Conservation (phyloP, 2,329 filamentous ascomycete species). For the Aspergillus hortae region DNA sequence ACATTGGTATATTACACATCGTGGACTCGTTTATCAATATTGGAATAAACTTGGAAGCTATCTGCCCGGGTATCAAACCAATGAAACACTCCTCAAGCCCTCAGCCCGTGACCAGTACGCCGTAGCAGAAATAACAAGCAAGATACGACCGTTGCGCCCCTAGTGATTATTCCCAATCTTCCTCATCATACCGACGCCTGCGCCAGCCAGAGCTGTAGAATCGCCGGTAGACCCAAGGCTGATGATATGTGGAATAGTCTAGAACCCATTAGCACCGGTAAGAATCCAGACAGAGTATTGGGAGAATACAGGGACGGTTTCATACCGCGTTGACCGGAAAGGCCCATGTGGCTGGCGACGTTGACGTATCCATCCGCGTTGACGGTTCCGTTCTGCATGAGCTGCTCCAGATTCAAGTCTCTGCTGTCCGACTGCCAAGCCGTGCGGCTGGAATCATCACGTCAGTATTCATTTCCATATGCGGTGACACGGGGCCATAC, state of each 20-base stretch:
- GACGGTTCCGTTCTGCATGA: conserved; percentile 26
- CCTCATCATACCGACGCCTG: background rate
- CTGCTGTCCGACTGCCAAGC: conserved; percentile 35
- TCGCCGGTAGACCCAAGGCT: conserved; percentile 30
- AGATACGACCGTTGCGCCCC: too few species aligned
- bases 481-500: conserved; percentile 21
- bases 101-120: too few species aligned
- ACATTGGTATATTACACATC: too few species aligned
- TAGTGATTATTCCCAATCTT: background rate
- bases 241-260: conserved; percentile 44
- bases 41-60: too few species aligned
- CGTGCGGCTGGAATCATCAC: conserved; percentile 30
- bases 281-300: conserved; percentile 1
- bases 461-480: too few species aligned
- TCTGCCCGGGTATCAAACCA: too few species aligned
- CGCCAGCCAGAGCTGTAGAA: conserved; percentile 20
- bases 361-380: conserved; percentile 45
- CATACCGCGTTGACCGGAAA: conserved; percentile 39
- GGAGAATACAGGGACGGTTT: conserved; percentile 17
- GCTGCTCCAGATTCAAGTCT: conserved; percentile 26
- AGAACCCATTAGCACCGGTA: conserved; percentile 1
- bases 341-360: conserved; percentile 40
- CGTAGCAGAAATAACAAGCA: too few species aligned
- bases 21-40: too few species aligned
- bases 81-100: too few species aligned